Evolutionary conservation across 768 basidiomycete species (phyloP), one percentile per base, ranked within the genome.

Genomic region (Hirschioporus abietinus): DNA sequence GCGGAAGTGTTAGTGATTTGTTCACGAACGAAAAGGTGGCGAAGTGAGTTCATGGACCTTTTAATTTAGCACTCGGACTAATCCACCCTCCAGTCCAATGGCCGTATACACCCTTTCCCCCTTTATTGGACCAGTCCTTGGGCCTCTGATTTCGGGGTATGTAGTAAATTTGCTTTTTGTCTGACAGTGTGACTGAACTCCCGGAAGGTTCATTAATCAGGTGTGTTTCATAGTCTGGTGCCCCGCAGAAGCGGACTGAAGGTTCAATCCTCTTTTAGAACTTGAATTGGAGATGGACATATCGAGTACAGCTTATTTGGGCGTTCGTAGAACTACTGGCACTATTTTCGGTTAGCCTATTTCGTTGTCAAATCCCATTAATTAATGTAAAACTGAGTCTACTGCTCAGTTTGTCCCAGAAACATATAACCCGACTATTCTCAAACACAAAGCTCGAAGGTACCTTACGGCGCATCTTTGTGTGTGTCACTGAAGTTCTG

Each of bases 231-330:
- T 20, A 30, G 20, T 27, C 27, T n/a, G 24, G 34, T 17, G 26
- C 15, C 27, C 61, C 58, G 63, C 5, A n/a, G 58, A 7, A 36
- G 10, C 26, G 23, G 64, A 61, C 64, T 69, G 59, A 70, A 63
- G 26, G 1, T 26, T 27, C 18, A 25, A 36, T 0, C 27, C 26
- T 65, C 27, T 65, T 59, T 17, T 68, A 90, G 84, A 78, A 88
- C 69, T 68, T 82, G 1, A 71, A 82, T 60, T 91, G 90, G 90
- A 76, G 89, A 67, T 94, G 92, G 92, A 91, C 91, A 0, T 95
- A 88, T 76, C 86, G 87, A 66, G 76, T 90, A 18, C 73, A 89
- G 66, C 68, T 88, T 1, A 90, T 90, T 24, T 95, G 92, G 93
- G 80, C 83, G 0, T 85, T 84, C 62, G 76, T 76, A 1, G 82